A percentile compares a stretch with the other conserved stretches of the same genome.
Evolutionary conservation across 1,284 basidiomycete genomes (phyloP).

Genomic region (Cryptococcus sp.): DNA sequence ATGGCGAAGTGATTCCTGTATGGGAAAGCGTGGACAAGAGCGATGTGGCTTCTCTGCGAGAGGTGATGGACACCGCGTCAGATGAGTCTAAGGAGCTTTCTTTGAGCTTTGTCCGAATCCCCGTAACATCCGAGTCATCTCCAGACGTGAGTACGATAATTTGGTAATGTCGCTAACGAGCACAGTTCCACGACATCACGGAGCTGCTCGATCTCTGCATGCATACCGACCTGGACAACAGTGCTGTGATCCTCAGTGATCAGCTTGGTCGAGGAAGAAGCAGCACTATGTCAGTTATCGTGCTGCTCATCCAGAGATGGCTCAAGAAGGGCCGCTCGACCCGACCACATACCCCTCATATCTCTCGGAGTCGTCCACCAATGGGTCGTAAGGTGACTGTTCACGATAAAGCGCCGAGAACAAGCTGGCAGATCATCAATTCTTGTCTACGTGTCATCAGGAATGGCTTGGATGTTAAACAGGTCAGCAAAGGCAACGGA

Average conservation of each 20-base stretch:
- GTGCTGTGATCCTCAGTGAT: slow-evolving; percentile 92
- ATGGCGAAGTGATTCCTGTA: slow-evolving; percentile 87
- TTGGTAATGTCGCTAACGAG: slow-evolving; percentile 3
- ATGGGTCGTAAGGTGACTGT: slow-evolving; percentile 11
- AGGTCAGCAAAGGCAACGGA: slow-evolving; percentile 30
- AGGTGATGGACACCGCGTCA: slow-evolving; percentile 73
- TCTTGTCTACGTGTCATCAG: slow-evolving; percentile 84
- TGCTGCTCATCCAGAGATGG: slow-evolving; percentile 87
- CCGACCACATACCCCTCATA: slow-evolving; percentile 12
- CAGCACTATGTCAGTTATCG: slow-evolving; percentile 82
- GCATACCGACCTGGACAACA: slow-evolving; percentile 67
- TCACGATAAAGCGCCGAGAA: slow-evolving; percentile 20
- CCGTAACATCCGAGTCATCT: slow-evolving; percentile 73
- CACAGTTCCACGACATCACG: slow-evolving; percentile 61
- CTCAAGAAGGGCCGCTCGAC: slow-evolving; percentile 56
- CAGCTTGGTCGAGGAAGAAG: slow-evolving; percentile 94
- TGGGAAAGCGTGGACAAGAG: slow-evolving; percentile 88
- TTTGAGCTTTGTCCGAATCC: slow-evolving; percentile 79
- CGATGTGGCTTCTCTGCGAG: slow-evolving; percentile 81
- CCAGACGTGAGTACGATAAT: slow-evolving; percentile 45
- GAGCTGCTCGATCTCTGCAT: slow-evolving; percentile 79
- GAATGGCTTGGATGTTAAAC: slow-evolving; percentile 84
- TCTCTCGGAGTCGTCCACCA: slow-evolving; percentile 13
- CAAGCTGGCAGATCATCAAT: slow-evolving; percentile 67
- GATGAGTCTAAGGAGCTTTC: slow-evolving; percentile 55